These are phyloP conservation scores for Pseudonitzschia multistriata DNA, from an alignment of 108 stramenopile genomes.

Conservation along the genomic window DNA sequence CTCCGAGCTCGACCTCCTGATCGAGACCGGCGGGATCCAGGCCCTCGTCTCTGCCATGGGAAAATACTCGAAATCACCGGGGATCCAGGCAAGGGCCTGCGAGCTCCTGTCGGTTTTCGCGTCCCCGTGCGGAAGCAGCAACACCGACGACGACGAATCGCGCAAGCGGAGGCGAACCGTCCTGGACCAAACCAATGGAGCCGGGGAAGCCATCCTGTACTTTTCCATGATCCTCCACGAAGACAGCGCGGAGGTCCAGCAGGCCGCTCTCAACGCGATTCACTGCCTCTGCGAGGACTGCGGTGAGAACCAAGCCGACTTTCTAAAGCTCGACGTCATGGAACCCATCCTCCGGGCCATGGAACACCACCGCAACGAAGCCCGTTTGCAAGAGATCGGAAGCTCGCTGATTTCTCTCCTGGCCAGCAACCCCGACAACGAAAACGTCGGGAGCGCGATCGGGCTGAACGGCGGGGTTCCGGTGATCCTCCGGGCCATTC, in stretches of 20 bases:
- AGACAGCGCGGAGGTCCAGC: conserved; percentile 47
- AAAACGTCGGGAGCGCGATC: conserved; percentile 54
- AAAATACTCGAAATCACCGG: conserved; percentile 42
- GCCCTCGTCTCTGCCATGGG: conserved; percentile 58
- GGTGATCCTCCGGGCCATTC: conserved; percentile 67
- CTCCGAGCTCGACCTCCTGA: conserved; percentile 4
- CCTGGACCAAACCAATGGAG: conserved; percentile 22
- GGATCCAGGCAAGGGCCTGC: conserved; percentile 60
- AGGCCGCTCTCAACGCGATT: conserved; percentile 52
- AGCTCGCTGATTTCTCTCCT: conserved; percentile 43
- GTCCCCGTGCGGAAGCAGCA: conserved; percentile 15
- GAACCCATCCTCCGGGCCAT: conserved; percentile 67
- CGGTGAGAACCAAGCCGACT: conserved; percentile 57
- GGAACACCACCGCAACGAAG: conserved; percentile 65
- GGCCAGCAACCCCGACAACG: conserved; percentile 52
- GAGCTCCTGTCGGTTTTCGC: conserved; percentile 48
- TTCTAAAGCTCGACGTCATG: conserved; percentile 58
- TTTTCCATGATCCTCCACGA: conserved; percentile 76
- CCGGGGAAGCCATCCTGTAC: conserved; percentile 53
- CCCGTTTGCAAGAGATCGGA: conserved; percentile 56
- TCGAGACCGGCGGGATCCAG: conserved; percentile 30
- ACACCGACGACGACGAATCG: conserved; percentile 3
- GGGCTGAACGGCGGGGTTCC: conserved; percentile 68
- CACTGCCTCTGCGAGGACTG: conserved; percentile 58
- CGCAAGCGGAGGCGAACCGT: background rate